Base-by-base conservation (phyloP, 495 filamentous ascomycete species). In the Podospora fimiseda region DNA sequence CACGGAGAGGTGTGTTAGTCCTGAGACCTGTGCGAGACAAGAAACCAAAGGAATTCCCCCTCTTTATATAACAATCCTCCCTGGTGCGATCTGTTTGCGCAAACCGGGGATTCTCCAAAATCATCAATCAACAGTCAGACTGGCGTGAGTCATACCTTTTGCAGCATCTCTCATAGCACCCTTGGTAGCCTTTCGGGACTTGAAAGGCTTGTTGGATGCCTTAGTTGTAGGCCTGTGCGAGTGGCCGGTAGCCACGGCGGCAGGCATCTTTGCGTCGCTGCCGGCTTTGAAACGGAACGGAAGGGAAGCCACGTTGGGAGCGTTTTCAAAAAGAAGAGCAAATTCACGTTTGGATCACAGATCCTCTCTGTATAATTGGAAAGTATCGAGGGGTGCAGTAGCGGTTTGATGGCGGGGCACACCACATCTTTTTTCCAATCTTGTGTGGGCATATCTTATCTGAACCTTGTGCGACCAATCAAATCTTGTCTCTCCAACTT, bases 151-250 rank as follows among this genome's bases (percentile, higher is more conserved):
- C 51, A 49, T 72, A 90, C 89, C 93, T 74, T 96, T 96, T 9
- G 81, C 79, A 53, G 81, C 72, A 33, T 95, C 84, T 58, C 90
- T 89, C 54, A 96, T 65, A 21, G 86, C 78, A 51, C 87, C 82
- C 67, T 97, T 98, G 41, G 89, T 91, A 5, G 91, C 80, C 74
- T 95, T 88, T 57, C 83, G 80, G 33, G 87, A 87, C 70, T 98
- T 98, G 80, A 89, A 98, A 7, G 85, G 59, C 73, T 98, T 98
- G 69, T 95, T 81, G 59, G 76, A 63, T 40, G 75, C 66, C 74
- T 97, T 97, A 39, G 90, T 94, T 37, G 91, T 96, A 62, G 83
- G 86, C 60, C 92, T 82, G 72, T 98, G 93, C 60, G 92, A 90
- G 64, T 96, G 93, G 33, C 59, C 56, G 56, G 72, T 73, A 16